Base-by-base conservation (phyloP, 441 rosid genomes). In the Pelargonium citronellum region DNA sequence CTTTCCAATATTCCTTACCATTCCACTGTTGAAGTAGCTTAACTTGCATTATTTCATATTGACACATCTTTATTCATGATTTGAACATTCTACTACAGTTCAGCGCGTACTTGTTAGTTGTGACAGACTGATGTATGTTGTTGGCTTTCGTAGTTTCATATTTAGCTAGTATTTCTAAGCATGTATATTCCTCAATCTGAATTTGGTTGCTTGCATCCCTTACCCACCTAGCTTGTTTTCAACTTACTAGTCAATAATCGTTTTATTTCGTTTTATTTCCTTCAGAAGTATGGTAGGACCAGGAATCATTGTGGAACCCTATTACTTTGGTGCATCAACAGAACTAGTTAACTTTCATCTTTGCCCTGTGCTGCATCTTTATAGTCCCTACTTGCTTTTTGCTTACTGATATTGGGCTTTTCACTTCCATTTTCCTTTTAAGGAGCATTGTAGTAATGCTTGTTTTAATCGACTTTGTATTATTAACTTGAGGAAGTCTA, bases 311-410 rank as follows among this genome's bases (percentile, higher is more conserved):
- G 0, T 4, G 43, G 4, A 13, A 62, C 41, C 13, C 17, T 27
- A 5, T 1, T 63, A 27, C 19, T 27, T 30, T 63, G 66, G 30
- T 63, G 17, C 44, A 41, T 27, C 43, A 30, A 15, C 43, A 62
- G 16, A 27, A 27, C 64, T 5, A 27, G 30, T 27, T 27, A 39
- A 39, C 43, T 39, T 39, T 39, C 51, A 46, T 12, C n/a, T 46
- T 46, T 2, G 2, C n/a, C 51, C 12, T 9, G 51, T 9, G 66
- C 5, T 62, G n/a, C 66, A 62, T 27, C 41, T 12, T 62, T 11
- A 24, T 62, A 62, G 24, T 27, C 39, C 43, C 66, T 62, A 62
- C 66, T 63, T 63, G 44, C 66, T 30, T 63, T 13, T 30, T 12
- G 43, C 41, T 62, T 62, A 11, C 17, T 39, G 11, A 62, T 61